phyloP scores from a whole-genome alignment of 2,329 filamentous ascomycete genomes.

The Rhexocercosporidium sp. region DNA sequence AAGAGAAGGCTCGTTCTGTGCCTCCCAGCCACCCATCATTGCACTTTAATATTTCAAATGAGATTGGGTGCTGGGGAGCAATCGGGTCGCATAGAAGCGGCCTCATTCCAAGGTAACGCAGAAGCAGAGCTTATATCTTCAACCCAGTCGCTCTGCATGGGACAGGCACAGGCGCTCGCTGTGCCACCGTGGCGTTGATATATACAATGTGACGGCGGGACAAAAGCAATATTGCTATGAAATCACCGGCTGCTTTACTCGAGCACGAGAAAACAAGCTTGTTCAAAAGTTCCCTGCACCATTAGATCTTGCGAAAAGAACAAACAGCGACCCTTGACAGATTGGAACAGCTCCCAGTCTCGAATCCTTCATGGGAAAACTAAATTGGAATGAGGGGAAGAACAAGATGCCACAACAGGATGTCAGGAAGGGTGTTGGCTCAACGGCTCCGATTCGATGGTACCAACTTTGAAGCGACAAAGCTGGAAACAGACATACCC shows the following conservation, averaged over 20 bases:
- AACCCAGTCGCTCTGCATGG: neutral
- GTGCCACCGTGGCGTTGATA: neutral
- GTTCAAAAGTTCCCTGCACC: neutral
- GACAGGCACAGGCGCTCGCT: slow-evolving; percentile 4
- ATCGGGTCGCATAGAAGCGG: slow-evolving; percentile 11
- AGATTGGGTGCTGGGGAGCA: neutral
- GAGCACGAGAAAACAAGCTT: neutral
- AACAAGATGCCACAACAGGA: slow-evolving; percentile 17
- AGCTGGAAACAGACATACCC: slow-evolving; percentile 19
- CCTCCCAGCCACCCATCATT: neutral
- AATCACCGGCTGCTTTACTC: neutral
- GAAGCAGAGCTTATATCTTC: slow-evolving; percentile 2
- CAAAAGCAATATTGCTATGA: neutral
- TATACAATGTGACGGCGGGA: neutral
- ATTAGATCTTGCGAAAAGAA: too few relatives aligned
- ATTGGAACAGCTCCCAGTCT: neutral
- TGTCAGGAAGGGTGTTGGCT: slow-evolving; percentile 13
- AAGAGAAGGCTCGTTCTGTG: neutral
- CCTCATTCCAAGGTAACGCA: neutral
- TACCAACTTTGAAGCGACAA: neutral
- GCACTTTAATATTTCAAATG: neutral
- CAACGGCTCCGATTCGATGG: slow-evolving; percentile 23
- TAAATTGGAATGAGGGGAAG: slow-evolving; percentile 12
- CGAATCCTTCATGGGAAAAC: neutral
- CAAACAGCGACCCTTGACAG: neutral